A percentile compares a stretch with the other conserved stretches of the same genome.
Evolutionary conservation across 2,329 filamentous ascomycete genomes (phyloP).

Genomic region (Pestalotiopsis sp.): DNA sequence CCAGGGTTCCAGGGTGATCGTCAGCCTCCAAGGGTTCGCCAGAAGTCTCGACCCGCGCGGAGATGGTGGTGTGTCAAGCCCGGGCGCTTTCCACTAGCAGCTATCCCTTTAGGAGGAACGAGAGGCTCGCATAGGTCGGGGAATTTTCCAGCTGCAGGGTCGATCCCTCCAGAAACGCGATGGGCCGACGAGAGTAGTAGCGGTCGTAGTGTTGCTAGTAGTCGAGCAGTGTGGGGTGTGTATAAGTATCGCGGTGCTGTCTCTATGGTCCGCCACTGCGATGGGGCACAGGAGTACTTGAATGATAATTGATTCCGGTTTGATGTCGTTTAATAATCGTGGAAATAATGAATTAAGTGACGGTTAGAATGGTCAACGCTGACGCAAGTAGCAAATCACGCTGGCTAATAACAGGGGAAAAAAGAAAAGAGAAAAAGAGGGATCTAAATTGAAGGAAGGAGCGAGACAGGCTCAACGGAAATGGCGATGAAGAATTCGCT

Average conservation of each 20-base stretch:
- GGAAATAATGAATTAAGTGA: too few species aligned
- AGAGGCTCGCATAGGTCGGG: constrained; percentile 29
- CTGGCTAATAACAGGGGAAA: not conserved
- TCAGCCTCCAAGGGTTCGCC: constrained; percentile 17
- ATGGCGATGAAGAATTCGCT: not conserved
- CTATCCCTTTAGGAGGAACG: constrained; percentile 17
- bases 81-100: constrained; percentile 26
- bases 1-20: constrained; percentile 24
- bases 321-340: too few species aligned
- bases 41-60: constrained; percentile 19
- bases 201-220: constrained; percentile 23
- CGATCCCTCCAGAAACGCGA: constrained; percentile 26
- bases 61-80: constrained; percentile 32
- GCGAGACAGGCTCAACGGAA: not conserved
- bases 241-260: not conserved
- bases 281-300: not conserved
- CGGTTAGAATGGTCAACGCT: too few species aligned
- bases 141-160: constrained; percentile 30
- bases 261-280: not conserved
- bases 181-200: not conserved
- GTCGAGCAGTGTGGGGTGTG: not conserved
- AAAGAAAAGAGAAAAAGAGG: not conserved
- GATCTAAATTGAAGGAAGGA: not conserved
- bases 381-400: not conserved
- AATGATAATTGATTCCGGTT: too few species aligned